Percentiles rank a stretch among this genome's conserved stretches.
Conservation (phyloP, 768 basidiomycete species). For the Dendrothele bispora region DNA sequence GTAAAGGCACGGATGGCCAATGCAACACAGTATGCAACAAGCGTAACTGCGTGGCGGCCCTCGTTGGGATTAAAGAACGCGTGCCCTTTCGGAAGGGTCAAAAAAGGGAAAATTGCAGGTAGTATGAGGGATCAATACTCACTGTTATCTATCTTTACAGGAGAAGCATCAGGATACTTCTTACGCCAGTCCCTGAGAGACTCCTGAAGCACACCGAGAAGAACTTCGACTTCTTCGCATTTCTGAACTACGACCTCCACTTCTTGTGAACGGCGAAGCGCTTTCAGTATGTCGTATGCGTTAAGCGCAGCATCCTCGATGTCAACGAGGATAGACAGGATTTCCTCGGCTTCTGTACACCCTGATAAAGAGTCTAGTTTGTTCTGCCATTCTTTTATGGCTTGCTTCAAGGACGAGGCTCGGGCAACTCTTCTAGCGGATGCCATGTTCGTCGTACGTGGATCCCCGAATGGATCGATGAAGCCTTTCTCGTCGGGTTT, state of each 20-base stretch:
- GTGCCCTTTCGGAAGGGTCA: background rate
- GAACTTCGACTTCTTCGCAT: background rate
- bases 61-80: background rate
- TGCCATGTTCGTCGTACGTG: background rate
- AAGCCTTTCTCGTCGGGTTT: too few relatives aligned
- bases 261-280: background rate
- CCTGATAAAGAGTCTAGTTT: background rate
- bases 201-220: background rate
- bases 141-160: background rate
- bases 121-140: background rate
- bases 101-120: background rate
- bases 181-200: background rate
- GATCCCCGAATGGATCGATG: background rate
- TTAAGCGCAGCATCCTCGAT: background rate
- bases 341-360: background rate
- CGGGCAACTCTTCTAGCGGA: background rate
- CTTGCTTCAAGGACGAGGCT: background rate
- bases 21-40: background rate
- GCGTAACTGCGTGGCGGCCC: background rate
- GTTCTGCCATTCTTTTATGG: background rate
- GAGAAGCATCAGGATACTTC: background rate
- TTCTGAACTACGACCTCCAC: background rate
- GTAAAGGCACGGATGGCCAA: background rate
- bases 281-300: background rate
- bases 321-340: background rate